Evolutionary conservation across 257 asterid species (phyloP).

Genomic region (Solanum clarkiae): DNA sequence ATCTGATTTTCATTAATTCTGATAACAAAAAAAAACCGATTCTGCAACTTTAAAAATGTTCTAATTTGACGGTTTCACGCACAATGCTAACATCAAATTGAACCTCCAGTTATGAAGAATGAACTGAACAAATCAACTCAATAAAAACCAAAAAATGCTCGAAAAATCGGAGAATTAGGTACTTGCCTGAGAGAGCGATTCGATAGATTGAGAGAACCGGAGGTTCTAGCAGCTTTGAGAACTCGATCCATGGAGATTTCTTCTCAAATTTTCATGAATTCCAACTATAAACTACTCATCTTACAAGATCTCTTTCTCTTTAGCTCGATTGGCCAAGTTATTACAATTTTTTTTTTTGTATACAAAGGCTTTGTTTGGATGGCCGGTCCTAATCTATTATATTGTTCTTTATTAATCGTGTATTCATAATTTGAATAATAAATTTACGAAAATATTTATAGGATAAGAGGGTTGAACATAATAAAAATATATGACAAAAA

Average conservation of each 20-base stretch:
- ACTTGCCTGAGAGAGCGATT: constrained; percentile 82
- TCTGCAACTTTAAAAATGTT: background rate
- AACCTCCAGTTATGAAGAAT: background rate
- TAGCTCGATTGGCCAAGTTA: background rate
- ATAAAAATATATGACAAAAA: no score
- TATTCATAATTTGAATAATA: no score
- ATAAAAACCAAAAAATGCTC: background rate
- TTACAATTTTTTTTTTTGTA: no score
- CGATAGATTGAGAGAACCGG: constrained; percentile 92
- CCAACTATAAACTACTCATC: no score
- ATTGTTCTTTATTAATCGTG: no score
- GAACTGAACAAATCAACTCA: background rate
- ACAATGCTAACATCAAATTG: background rate
- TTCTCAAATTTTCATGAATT: background rate
- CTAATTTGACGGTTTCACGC: background rate
- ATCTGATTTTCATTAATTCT: background rate
- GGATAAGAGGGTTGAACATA: no score
- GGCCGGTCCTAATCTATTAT: no score
- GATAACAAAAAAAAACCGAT: background rate
- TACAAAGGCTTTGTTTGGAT: no score
- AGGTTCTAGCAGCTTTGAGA: constrained; percentile 76
- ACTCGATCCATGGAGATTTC: constrained; percentile 59
- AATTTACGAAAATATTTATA: no score
- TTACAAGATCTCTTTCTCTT: background rate
- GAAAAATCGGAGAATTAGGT: background rate